These are phyloP conservation scores for sorghum (Sorghum bicolor) DNA, from an alignment of 176 grass and related monocot genomes.

Conservation along the genomic window Sorghum_bicolor_NCBIv3 NC_012872.2:61767001-61767500, in stretches of 20 bases:
- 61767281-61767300: neutral
- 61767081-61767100: neutral
- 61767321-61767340: neutral
- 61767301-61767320: neutral
- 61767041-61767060: slow-evolving; percentile 4
- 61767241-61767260: neutral
- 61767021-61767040: slow-evolving; percentile 24
- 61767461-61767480: too few relatives aligned
- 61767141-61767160: neutral
- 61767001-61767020: neutral
- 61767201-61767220: neutral
- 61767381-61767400: too few relatives aligned
- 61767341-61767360: neutral
- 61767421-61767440: neutral
- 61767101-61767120: slow-evolving; percentile 9
- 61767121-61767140: slow-evolving; percentile 6
- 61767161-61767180: slow-evolving; percentile 43
- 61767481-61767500: too few relatives aligned
- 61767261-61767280: neutral
- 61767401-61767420: neutral
- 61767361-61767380: too few relatives aligned
- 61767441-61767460: too few relatives aligned
- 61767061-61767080: slow-evolving; percentile 19
- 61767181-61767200: slow-evolving; percentile 34
- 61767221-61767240: neutral